Percentiles rank a stretch among this genome's conserved stretches.
Evolutionary conservation across 306 rosid genomes (phyloP).

Genomic region (Prosopis cineraria): DNA sequence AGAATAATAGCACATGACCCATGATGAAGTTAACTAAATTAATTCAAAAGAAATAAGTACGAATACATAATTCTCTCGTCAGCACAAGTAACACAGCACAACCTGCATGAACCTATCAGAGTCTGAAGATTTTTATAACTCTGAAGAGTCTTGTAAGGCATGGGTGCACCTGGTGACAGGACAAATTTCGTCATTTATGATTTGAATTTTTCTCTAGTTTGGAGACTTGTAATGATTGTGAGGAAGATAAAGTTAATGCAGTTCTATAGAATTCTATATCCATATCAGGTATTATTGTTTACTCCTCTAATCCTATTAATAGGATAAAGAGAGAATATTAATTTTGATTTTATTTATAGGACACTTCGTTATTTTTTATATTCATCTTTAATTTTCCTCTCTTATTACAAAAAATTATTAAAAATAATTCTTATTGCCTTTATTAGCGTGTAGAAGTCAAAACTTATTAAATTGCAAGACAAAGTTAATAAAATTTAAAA

Average conservation of each 20-base stretch:
- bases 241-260: background rate
- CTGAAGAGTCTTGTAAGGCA: background rate
- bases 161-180: background rate
- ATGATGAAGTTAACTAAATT: constrained; percentile 5
- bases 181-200: background rate
- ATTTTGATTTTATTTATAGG: too few species aligned
- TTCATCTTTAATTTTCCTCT: too few species aligned
- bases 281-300: background rate
- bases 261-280: background rate
- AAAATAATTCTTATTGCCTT: too few species aligned
- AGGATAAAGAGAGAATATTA: too few species aligned
- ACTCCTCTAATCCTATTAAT: too few species aligned
- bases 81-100: background rate
- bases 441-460: too few species aligned
- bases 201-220: background rate
- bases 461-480: too few species aligned
- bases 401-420: too few species aligned
- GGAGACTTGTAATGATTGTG: background rate
- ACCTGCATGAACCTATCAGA: background rate
- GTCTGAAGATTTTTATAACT: background rate
- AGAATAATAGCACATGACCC: constrained; percentile 1
- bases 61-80: background rate
- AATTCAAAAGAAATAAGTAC: background rate
- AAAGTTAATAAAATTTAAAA: too few species aligned
- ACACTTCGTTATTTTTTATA: too few species aligned